phyloP scores from a whole-genome alignment of 441 rosid genomes.

The Dalechampia spathulata region DNA sequence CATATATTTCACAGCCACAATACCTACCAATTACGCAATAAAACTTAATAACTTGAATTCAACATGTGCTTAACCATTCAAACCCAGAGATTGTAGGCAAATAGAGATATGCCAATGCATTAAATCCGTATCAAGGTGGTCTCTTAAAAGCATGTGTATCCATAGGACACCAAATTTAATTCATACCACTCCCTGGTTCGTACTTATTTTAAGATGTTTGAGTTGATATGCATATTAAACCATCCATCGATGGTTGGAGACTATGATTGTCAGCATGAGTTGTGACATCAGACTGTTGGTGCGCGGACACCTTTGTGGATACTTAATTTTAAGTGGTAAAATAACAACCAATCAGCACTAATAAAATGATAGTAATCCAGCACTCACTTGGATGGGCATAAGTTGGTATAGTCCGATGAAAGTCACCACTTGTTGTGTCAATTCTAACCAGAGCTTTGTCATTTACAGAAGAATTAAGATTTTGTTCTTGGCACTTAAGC shows the following conservation, averaged over 20 bases:
- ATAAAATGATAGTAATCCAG: neutral
- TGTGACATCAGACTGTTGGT: no score
- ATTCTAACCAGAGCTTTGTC: constrained; percentile 48
- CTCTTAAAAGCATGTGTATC: neutral
- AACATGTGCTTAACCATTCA: neutral
- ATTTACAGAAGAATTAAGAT: constrained; percentile 32
- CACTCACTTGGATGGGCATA: constrained; percentile 45
- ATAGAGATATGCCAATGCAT: neutral
- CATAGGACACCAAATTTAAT: neutral
- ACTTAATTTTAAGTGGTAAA: neutral
- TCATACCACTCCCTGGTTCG: neutral
- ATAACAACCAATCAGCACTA: neutral
- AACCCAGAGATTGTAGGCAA: neutral
- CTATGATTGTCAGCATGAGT: no score
- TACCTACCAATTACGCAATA: neutral
- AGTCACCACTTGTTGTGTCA: constrained; percentile 34
- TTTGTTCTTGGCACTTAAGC: constrained; percentile 87
- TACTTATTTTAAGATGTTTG: neutral
- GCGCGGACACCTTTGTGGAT: neutral
- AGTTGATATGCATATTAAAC: neutral
- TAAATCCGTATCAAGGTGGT: neutral
- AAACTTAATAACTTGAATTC: neutral
- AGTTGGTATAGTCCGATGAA: constrained; percentile 37
- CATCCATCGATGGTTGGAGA: no score
- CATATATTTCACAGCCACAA: neutral